Conservation (phyloP, 2,329 filamentous ascomycete species). For the Cladophialophora yegresii region DNA sequence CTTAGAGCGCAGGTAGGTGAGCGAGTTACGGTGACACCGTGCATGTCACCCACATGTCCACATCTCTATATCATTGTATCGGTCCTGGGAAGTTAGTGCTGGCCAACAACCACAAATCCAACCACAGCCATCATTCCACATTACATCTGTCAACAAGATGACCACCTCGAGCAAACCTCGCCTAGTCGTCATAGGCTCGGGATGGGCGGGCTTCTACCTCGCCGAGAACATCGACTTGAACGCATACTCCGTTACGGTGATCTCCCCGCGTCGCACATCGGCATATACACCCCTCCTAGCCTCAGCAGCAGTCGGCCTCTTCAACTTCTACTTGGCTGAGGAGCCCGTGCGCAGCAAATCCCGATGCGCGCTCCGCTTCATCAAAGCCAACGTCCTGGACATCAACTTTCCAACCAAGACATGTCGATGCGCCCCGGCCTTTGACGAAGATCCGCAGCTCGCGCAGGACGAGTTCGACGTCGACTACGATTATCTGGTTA, state of each 20-base stretch:
- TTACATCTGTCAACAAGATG: not conserved
- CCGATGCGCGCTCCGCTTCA: slow-evolving; percentile 40
- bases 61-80: not conserved
- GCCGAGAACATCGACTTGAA: slow-evolving; percentile 45
- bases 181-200: slow-evolving; percentile 35
- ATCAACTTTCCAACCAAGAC: slow-evolving; percentile 44
- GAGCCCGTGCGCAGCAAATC: slow-evolving; percentile 47
- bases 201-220: slow-evolving; percentile 53
- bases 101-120: not conserved
- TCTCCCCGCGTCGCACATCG: slow-evolving; percentile 48
- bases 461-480: slow-evolving; percentile 41
- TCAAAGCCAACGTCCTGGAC: slow-evolving; percentile 46
- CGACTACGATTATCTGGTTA: slow-evolving; percentile 47
- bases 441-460: slow-evolving; percentile 38
- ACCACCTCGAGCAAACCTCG: slow-evolving; percentile 15
- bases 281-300: slow-evolving; percentile 52
- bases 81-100: not conserved
- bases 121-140: not conserved
- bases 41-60: not conserved
- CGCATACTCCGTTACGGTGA: slow-evolving; percentile 45
- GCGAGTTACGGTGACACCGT: not conserved
- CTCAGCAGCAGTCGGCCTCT: slow-evolving; percentile 49
- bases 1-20: not conserved
- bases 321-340: slow-evolving; percentile 51
- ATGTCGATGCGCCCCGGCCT: slow-evolving; percentile 44